phyloP scores from a whole-genome alignment of 352 stramenopile species.

The Pythium utonaiense region DNA sequence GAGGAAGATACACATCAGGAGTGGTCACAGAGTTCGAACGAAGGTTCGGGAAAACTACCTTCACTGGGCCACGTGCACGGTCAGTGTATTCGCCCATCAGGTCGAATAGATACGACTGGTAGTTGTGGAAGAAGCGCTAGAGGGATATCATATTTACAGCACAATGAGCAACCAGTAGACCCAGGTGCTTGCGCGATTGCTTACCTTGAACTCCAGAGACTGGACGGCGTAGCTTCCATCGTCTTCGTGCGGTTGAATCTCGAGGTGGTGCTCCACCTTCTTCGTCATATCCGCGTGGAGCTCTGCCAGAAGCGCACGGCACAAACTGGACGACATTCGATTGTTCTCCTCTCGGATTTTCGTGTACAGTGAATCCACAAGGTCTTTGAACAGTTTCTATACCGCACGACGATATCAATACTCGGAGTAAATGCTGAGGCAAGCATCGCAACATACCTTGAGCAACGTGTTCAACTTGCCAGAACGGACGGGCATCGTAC shows the following conservation, averaged over 20 bases:
- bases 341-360: slow-evolving; percentile 78
- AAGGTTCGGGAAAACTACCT: slow-evolving; percentile 29
- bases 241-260: slow-evolving; percentile 36
- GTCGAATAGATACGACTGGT: slow-evolving; percentile 63
- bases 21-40: background rate
- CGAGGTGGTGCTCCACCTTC: slow-evolving; percentile 53
- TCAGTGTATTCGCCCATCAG: slow-evolving; percentile 72
- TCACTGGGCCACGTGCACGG: slow-evolving; percentile 51
- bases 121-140: slow-evolving; percentile 73
- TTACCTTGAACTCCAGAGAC: slow-evolving; percentile 65
- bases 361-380: slow-evolving; percentile 59
- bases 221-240: slow-evolving; percentile 66
- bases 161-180: background rate
- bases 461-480: slow-evolving; percentile 61
- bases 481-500: slow-evolving; percentile 63
- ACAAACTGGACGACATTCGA: slow-evolving; percentile 54
- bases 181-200: background rate
- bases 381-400: slow-evolving; percentile 79
- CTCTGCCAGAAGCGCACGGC: slow-evolving; percentile 47
- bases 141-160: background rate
- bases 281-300: slow-evolving; percentile 58
- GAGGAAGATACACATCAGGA: background rate
- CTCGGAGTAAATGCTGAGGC: too few relatives aligned
- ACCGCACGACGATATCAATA: background rate
- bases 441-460: slow-evolving; percentile 31